A percentile compares a stretch with the other conserved stretches of the same genome.
These are phyloP conservation scores for Echria macrotheca DNA, from an alignment of 495 filamentous ascomycete genomes.

Conservation along the genomic window DNA sequence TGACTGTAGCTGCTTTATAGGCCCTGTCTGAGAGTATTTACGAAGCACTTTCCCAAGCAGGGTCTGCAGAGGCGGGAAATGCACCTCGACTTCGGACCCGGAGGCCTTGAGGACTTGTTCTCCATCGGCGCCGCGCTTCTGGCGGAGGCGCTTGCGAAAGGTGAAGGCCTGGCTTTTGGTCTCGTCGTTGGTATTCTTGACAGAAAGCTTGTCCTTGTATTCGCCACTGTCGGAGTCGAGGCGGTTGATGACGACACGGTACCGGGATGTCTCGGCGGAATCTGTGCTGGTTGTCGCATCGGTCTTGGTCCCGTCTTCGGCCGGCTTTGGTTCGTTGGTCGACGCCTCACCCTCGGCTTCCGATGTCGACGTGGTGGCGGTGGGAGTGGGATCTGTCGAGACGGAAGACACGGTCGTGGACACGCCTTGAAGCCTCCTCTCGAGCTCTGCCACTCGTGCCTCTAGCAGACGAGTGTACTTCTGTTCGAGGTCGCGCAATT, in stretches of 20 bases:
- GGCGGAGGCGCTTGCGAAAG: slow-evolving; percentile 6
- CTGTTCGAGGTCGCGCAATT: slow-evolving; percentile 6
- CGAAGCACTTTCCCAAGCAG: not conserved
- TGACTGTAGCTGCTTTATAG: not conserved
- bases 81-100: slow-evolving; percentile 7
- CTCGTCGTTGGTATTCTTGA: not conserved
- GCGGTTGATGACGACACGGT: slow-evolving; percentile 6
- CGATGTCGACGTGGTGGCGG: no score
- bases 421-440: slow-evolving; percentile 5
- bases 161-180: slow-evolving; percentile 8
- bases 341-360: not conserved
- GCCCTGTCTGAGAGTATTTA: not conserved
- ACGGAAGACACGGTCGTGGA: no score
- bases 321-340: not conserved
- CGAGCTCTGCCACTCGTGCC: slow-evolving; percentile 2
- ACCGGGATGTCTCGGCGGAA: slow-evolving; percentile 4
- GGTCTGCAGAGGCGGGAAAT: not conserved
- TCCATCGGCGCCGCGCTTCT: not conserved
- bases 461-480: slow-evolving; percentile 7
- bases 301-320: not conserved
- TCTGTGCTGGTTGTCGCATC: not conserved
- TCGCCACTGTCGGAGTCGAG: slow-evolving; percentile 9
- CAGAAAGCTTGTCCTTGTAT: slow-evolving; percentile 8
- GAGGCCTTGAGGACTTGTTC: slow-evolving; percentile 1
- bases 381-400: no score